A percentile compares a stretch with the other conserved stretches of the same genome.
Conservation (phyloP, 768 basidiomycete genomes). For the Tulasnella calospora region DNA sequence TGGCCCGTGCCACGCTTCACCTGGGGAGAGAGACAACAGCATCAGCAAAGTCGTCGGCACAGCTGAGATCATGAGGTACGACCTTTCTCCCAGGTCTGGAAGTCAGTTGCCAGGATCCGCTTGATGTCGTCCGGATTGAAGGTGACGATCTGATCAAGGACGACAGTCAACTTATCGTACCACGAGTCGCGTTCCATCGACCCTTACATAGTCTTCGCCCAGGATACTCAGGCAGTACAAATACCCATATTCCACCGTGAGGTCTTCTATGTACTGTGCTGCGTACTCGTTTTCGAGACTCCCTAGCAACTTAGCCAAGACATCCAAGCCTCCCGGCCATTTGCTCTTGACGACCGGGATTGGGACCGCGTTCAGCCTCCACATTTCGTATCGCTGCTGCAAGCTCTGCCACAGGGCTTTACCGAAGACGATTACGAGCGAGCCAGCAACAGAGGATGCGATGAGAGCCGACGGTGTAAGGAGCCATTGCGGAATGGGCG, state of each 20-base stretch:
- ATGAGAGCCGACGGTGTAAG: background rate
- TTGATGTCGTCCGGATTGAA: conserved; percentile 49
- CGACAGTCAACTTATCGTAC: conserved; percentile 33
- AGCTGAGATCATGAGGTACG: background rate
- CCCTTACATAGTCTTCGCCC: conserved; percentile 17
- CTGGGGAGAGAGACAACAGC: background rate
- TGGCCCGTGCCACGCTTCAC: background rate
- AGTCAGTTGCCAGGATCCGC: conserved; percentile 54
- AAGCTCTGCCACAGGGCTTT: background rate
- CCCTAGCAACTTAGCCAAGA: conserved; percentile 32
- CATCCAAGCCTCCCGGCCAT: conserved; percentile 41
- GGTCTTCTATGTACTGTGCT: conserved; percentile 34
- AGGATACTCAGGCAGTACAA: conserved; percentile 28
- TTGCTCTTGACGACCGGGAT: conserved; percentile 38
- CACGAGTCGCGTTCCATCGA: background rate
- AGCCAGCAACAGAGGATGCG: background rate
- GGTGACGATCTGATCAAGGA: conserved; percentile 5
- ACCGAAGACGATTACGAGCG: background rate
- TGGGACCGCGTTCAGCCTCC: background rate
- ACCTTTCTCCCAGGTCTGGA: conserved; percentile 59
- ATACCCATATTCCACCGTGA: conserved; percentile 34
- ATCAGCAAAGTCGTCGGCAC: background rate
- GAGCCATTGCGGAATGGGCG: background rate
- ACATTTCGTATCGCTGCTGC: background rate
- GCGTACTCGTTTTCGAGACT: conserved; percentile 35